Evolutionary conservation across 305 asterid genomes (phyloP).

Genomic region (Stenogyne calaminthoides): DNA sequence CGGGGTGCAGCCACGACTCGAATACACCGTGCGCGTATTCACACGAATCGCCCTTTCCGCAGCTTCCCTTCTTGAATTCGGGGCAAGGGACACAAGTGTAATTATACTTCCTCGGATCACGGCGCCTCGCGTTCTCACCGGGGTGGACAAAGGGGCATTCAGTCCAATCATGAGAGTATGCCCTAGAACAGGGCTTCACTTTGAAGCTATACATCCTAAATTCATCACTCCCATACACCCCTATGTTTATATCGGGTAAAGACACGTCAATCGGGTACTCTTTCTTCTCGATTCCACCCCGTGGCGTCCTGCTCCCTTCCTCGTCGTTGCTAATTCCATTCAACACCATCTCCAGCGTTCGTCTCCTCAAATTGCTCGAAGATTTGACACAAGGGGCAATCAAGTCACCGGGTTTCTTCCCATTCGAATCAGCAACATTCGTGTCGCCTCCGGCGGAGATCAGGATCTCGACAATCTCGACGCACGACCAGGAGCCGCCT

Average conservation of each 20-base stretch:
- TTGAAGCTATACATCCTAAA: slow-evolving; percentile 75
- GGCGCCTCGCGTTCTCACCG: slow-evolving; percentile 75
- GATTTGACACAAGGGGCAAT: slow-evolving; percentile 45
- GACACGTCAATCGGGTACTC: slow-evolving; percentile 58
- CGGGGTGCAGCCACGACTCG: slow-evolving; percentile 82
- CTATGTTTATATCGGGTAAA: slow-evolving; percentile 67
- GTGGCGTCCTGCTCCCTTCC: slow-evolving; percentile 29
- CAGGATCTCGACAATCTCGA: slow-evolving; percentile 54
- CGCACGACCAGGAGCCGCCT: slow-evolving; percentile 52
- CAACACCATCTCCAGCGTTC: slow-evolving; percentile 46
- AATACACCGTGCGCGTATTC: slow-evolving; percentile 78
- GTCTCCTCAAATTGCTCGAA: slow-evolving; percentile 34
- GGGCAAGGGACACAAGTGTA: slow-evolving; percentile 82
- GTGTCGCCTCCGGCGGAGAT: slow-evolving; percentile 45
- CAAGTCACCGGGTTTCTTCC: slow-evolving; percentile 55
- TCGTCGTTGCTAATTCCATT: slow-evolving; percentile 45
- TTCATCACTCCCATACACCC: slow-evolving; percentile 64
- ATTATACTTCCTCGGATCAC: slow-evolving; percentile 61
- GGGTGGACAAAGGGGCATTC: slow-evolving; percentile 86
- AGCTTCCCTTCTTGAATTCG: slow-evolving; percentile 66
- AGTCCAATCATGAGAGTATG: slow-evolving; percentile 79
- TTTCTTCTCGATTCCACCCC: slow-evolving; percentile 39
- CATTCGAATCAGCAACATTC: slow-evolving; percentile 43
- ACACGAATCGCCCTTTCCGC: slow-evolving; percentile 57
- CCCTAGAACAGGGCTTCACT: slow-evolving; percentile 72